These are phyloP conservation scores for Amesomyces nigricolor DNA, from an alignment of 2,329 filamentous ascomycete genomes.

Conservation along the genomic window DNA sequence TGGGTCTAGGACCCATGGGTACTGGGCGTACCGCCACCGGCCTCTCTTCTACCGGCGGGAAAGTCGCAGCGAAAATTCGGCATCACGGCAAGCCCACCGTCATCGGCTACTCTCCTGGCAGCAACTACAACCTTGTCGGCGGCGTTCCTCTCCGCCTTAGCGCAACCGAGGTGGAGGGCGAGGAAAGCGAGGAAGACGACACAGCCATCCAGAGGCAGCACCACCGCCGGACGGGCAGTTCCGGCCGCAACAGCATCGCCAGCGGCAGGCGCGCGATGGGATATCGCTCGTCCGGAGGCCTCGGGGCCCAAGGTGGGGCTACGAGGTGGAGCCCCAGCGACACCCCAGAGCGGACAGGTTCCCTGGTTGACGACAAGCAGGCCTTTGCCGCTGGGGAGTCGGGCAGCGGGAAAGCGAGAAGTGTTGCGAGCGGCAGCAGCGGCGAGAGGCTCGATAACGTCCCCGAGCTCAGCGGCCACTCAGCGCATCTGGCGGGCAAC, in stretches of 20 bases:
- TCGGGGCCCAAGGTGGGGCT: constrained; percentile 30
- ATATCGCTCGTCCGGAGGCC: constrained; percentile 48
- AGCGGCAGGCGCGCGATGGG: constrained; percentile 45
- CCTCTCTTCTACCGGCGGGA: constrained; percentile 50
- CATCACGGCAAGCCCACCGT: constrained; percentile 78
- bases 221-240: constrained; percentile 69
- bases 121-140: constrained; percentile 66
- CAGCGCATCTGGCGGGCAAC: constrained; percentile 50
- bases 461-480: constrained; percentile 45
- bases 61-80: constrained; percentile 79
- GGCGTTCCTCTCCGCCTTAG: constrained; percentile 88
- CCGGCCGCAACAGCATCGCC: constrained; percentile 63
- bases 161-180: constrained; percentile 91
- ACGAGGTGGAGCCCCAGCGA: constrained; percentile 48
- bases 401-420: constrained; percentile 44
- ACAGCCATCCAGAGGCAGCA: constrained; percentile 45
- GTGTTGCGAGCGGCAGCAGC: constrained; percentile 48
- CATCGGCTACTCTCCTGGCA: constrained; percentile 70
- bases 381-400: constrained; percentile 30
- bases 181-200: constrained; percentile 73
- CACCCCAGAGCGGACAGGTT: constrained; percentile 51
- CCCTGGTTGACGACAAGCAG: constrained; percentile 41
- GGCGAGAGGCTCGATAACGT: constrained; percentile 57
- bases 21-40: constrained; percentile 55
- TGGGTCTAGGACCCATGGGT: constrained; percentile 36